phyloP scores from a whole-genome alignment of 1,284 basidiomycete genomes.

The Crucibulum cyathiforme region DNA sequence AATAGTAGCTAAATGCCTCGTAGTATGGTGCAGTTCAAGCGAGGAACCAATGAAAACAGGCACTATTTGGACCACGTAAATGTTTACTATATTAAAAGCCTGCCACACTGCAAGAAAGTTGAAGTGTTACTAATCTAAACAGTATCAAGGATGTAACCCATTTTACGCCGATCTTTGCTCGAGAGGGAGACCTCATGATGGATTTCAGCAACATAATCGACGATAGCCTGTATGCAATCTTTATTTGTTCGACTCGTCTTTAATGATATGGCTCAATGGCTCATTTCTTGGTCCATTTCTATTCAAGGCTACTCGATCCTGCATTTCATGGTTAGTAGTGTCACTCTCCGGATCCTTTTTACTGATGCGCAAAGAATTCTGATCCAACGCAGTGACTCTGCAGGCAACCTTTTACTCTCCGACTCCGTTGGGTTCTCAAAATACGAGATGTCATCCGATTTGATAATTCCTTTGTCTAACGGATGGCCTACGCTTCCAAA shows the following conservation, averaged over 20 bases:
- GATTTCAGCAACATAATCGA: constrained; percentile 51
- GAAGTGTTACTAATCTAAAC: not conserved
- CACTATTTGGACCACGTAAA: constrained; percentile 44
- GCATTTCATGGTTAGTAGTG: no score
- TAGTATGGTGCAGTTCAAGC: constrained; percentile 49
- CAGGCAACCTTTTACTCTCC: constrained; percentile 48
- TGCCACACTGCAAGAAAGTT: no score
- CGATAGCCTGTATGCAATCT: constrained; percentile 34
- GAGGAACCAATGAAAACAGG: constrained; percentile 47
- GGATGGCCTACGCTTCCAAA: constrained; percentile 37
- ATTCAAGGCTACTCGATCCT: no score
- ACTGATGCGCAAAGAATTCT: not conserved
- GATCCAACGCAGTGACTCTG: constrained; percentile 33
- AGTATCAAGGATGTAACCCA: constrained; percentile 49
- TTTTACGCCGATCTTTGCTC: constrained; percentile 44
- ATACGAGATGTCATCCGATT: constrained; percentile 35
- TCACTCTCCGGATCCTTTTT: no score
- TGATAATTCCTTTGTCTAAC: constrained; percentile 45
- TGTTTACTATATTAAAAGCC: not conserved
- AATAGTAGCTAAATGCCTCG: not conserved
- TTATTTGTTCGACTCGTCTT: not conserved
- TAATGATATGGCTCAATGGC: not conserved
- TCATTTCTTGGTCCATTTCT: no score
- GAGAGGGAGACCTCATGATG: constrained; percentile 44
- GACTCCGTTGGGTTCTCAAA: constrained; percentile 31